Evolutionary conservation across 2,329 filamentous ascomycete species (phyloP).

Genomic region (Onygenales sp.): DNA sequence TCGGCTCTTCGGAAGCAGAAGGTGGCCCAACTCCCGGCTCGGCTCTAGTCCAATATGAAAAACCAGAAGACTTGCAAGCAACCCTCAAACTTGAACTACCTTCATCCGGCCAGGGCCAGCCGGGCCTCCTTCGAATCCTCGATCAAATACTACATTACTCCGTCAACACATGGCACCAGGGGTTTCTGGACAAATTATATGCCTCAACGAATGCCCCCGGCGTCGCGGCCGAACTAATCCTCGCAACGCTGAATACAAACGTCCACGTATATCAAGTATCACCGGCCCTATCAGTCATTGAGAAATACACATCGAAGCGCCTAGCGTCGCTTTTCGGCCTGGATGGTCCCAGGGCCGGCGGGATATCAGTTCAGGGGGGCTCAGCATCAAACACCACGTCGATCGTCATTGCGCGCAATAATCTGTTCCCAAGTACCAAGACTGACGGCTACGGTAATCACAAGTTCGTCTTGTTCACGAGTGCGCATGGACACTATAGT

Average conservation of each 20-base stretch:
- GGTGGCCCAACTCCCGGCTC: constrained; percentile 35
- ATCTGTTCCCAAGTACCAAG: constrained; percentile 71
- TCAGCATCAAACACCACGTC: constrained; percentile 77
- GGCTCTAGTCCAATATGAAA: constrained; percentile 54
- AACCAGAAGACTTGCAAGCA: constrained; percentile 49
- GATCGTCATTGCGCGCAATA: constrained; percentile 80
- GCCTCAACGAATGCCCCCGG: constrained; percentile 82
- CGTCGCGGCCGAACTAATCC: constrained; percentile 71
- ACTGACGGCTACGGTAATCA: constrained; percentile 53
- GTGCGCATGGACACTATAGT: constrained; percentile 83
- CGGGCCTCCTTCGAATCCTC: constrained; percentile 64
- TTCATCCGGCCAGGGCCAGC: constrained; percentile 50
- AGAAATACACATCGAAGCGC: constrained; percentile 67
- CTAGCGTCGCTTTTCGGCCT: constrained; percentile 74
- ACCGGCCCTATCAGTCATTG: constrained; percentile 75
- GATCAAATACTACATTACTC: constrained; percentile 68
- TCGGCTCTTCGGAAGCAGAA: constrained; percentile 3
- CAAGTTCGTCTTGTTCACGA: constrained; percentile 78
- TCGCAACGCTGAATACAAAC: constrained; percentile 86
- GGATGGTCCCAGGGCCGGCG: constrained; percentile 56
- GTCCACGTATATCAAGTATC: constrained; percentile 91
- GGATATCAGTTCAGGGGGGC: constrained; percentile 70
- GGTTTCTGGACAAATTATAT: constrained; percentile 93
- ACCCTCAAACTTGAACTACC: constrained; percentile 48
- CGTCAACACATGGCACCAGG: constrained; percentile 98